phyloP scores from a whole-genome alignment of 345 rosid genomes.

The Arabidopsis thaliana region DNA sequence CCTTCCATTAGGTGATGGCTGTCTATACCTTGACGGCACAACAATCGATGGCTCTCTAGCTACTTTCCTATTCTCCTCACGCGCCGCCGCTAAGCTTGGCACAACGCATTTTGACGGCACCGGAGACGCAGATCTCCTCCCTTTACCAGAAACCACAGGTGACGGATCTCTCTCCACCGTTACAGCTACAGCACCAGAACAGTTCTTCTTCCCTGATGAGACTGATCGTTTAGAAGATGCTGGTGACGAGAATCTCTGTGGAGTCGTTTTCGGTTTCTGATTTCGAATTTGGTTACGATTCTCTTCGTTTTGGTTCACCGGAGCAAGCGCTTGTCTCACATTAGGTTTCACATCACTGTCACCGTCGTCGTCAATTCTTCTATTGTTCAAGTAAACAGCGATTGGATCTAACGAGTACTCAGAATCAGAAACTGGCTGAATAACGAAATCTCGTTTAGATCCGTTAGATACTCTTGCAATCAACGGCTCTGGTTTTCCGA shows the following conservation, averaged over 20 bases:
- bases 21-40: constrained; percentile 91
- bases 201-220: constrained; percentile 57
- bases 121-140: constrained; percentile 89
- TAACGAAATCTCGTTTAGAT: constrained; percentile 74
- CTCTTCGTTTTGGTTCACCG: constrained; percentile 41
- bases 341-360: constrained; percentile 16
- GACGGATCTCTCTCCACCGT: constrained; percentile 62
- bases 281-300: constrained; percentile 34
- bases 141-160: constrained; percentile 72
- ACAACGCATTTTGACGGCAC: constrained; percentile 90
- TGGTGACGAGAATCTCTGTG: constrained; percentile 84
- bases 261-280: constrained; percentile 49
- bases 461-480: constrained; percentile 73
- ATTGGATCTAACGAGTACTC: constrained; percentile 80
- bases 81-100: constrained; percentile 77
- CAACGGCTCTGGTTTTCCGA: constrained; percentile 84
- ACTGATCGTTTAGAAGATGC: constrained; percentile 64
- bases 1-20: constrained; percentile 85
- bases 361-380: background rate
- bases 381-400: constrained; percentile 70
- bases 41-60: constrained; percentile 81
- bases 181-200: constrained; percentile 11
- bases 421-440: constrained; percentile 83
- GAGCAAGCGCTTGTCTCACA: constrained; percentile 65
- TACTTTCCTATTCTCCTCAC: constrained; percentile 74